These are phyloP conservation scores for Moniliophthora roreri DNA, from an alignment of 1,284 basidiomycete species.

Conservation along the genomic window DNA sequence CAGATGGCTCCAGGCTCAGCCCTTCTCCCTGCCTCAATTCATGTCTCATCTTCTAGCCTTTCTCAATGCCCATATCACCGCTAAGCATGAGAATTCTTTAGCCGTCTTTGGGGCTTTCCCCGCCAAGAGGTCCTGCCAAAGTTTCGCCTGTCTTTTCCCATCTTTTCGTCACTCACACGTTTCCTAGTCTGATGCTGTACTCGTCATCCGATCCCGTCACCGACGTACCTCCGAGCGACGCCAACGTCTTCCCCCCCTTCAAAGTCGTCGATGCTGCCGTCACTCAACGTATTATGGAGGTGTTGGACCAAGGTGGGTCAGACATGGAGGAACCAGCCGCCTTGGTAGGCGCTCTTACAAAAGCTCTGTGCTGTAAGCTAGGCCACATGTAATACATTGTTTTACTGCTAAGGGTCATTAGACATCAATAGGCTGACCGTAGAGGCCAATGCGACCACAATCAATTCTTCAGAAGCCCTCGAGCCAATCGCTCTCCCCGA, in stretches of 20 bases:
- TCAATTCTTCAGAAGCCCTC: constrained; percentile 26
- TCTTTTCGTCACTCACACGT: constrained; percentile 1
- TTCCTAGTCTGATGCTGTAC: constrained; percentile 68
- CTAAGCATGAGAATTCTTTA: constrained; percentile 88
- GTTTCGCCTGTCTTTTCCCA: constrained; percentile 4
- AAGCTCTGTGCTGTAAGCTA: constrained; percentile 83
- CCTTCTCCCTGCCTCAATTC: constrained; percentile 66
- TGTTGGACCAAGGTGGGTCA: constrained; percentile 41
- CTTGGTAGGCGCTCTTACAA: constrained; percentile 85
- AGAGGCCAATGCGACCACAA: constrained; percentile 33
- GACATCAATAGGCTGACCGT: constrained; percentile 82
- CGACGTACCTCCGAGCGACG: constrained; percentile 47
- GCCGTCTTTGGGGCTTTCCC: constrained; percentile 90
- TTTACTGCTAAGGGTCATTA: constrained; percentile 30
- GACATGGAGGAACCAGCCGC: constrained; percentile 56
- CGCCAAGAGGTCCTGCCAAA: constrained; percentile 60
- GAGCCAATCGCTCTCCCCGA: constrained; percentile 55
- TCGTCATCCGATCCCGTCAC: constrained; percentile 57
- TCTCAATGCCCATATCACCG: constrained; percentile 89
- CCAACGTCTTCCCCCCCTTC: constrained; percentile 86
- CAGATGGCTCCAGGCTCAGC: constrained; percentile 68
- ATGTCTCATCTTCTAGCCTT: constrained; percentile 86
- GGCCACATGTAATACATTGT: neutral
- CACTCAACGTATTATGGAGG: constrained; percentile 58
- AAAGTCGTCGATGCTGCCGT: constrained; percentile 70